Conservation (phyloP, 805 yeast genomes). For the Metschnikowia koreensis region DNA sequence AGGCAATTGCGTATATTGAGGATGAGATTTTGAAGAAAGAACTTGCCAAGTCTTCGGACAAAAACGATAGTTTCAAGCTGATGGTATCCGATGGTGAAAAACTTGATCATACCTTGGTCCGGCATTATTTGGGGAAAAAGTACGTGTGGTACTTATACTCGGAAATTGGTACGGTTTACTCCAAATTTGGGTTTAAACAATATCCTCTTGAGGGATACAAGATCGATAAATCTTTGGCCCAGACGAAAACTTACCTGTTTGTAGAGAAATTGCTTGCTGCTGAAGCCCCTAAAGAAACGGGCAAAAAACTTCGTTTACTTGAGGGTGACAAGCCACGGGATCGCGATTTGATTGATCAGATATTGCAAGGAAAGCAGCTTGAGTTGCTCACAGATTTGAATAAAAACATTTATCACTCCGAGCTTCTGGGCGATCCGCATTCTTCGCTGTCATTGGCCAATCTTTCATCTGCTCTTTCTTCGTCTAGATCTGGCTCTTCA, state of each 20-base stretch:
- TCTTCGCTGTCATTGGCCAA: slow-evolving; percentile 36
- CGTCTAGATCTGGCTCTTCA: slow-evolving; percentile 21
- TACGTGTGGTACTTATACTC: slow-evolving; percentile 58
- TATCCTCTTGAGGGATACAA: slow-evolving; percentile 35
- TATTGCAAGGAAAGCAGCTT: slow-evolving; percentile 34
- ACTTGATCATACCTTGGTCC: slow-evolving; percentile 30
- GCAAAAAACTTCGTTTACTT: slow-evolving; percentile 32
- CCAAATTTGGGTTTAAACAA: slow-evolving; percentile 54
- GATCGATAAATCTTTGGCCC: slow-evolving; percentile 24
- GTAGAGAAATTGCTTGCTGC: slow-evolving; percentile 23
- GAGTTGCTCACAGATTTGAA: slow-evolving; percentile 38
- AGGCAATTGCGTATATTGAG: slow-evolving; percentile 33
- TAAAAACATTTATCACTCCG: slow-evolving; percentile 32
- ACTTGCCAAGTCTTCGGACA: slow-evolving; percentile 21
- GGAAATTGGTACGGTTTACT: slow-evolving; percentile 69
- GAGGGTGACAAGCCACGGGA: slow-evolving; percentile 25
- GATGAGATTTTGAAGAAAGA: slow-evolving; percentile 27
- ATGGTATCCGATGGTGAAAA: slow-evolving; percentile 31
- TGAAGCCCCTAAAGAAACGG: slow-evolving; percentile 14
- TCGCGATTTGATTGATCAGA: slow-evolving; percentile 27
- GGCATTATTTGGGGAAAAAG: slow-evolving; percentile 33
- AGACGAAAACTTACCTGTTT: slow-evolving; percentile 18
- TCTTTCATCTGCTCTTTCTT: slow-evolving; percentile 23
- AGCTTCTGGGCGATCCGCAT: slow-evolving; percentile 29
- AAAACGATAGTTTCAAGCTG: slow-evolving; percentile 30